Percentiles rank a stretch among this genome's conserved stretches.
phyloP scores from a whole-genome alignment of 2,329 filamentous ascomycete species.

The Rutstroemia sp. region DNA sequence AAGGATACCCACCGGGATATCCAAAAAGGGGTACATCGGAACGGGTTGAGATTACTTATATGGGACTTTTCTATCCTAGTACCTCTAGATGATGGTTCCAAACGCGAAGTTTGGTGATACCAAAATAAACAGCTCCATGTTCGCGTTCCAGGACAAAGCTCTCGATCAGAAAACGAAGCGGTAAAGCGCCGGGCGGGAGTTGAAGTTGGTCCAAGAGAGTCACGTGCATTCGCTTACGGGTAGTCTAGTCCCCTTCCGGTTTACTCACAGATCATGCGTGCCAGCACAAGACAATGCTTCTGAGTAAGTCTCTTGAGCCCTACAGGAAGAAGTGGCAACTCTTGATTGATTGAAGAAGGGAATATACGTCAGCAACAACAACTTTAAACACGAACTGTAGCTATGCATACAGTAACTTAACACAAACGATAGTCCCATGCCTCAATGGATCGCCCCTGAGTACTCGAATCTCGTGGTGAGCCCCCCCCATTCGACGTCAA shows the following conservation, averaged over 20 bases:
- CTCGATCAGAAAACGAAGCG: neutral
- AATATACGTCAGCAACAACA: neutral
- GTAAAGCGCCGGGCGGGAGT: conserved; percentile 1
- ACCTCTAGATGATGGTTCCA: neutral
- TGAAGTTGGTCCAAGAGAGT: conserved; percentile 2
- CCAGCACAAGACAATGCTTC: conserved; percentile 1
- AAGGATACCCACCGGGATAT: neutral
- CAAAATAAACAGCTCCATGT: neutral
- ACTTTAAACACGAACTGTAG: neutral
- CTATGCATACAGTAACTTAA: neutral
- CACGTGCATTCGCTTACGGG: conserved; percentile 6
- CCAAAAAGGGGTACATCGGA: neutral
- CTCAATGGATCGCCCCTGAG: conserved; percentile 2
- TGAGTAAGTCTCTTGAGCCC: neutral
- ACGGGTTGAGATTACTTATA: too few relatives aligned
- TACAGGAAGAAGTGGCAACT: neutral
- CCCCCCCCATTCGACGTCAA: neutral
- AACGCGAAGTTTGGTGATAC: neutral
- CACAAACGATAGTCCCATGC: neutral
- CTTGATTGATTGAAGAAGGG: neutral
- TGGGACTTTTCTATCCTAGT: too few relatives aligned
- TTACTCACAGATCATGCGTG: neutral
- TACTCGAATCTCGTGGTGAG: neutral
- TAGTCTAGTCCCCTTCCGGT: conserved; percentile 1
- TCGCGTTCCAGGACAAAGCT: neutral